Percentiles rank a stretch among this genome's conserved stretches.
phyloP scores from a whole-genome alignment of 1,284 basidiomycete species.

The Wallemia mellicola region DNA sequence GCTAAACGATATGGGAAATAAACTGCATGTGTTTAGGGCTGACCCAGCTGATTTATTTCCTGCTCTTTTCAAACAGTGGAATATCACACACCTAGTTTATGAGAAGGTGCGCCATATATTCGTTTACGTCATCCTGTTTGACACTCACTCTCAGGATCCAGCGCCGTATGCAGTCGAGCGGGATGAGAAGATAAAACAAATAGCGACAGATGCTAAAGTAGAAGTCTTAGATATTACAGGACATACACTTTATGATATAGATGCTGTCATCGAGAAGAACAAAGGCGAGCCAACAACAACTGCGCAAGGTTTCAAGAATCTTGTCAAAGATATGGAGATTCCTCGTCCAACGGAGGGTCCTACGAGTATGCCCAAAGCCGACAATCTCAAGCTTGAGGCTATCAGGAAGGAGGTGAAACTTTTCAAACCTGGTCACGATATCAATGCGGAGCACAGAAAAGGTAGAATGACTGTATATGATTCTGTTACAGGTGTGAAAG shows the following conservation, averaged over 20 bases:
- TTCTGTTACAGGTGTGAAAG: slow-evolving; percentile 9
- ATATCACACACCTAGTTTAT: neutral
- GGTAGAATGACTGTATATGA: slow-evolving; percentile 13
- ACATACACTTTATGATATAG: slow-evolving; percentile 18
- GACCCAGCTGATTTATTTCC: slow-evolving; percentile 44
- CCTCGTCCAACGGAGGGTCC: slow-evolving; percentile 10
- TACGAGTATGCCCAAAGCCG: slow-evolving; percentile 11
- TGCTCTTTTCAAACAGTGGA: slow-evolving; percentile 23
- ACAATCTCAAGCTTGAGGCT: slow-evolving; percentile 8
- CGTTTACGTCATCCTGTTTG: neutral
- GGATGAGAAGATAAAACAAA: slow-evolving; percentile 10
- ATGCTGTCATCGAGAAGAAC: slow-evolving; percentile 12
- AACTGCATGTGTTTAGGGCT: slow-evolving; percentile 1
- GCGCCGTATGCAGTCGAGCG: neutral
- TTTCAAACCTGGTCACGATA: slow-evolving; percentile 9
- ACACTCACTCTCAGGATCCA: neutral
- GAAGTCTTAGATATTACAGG: slow-evolving; percentile 15
- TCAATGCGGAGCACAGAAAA: slow-evolving; percentile 13
- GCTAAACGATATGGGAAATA: neutral
- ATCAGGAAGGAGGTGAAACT: slow-evolving; percentile 4
- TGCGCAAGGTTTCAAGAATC: slow-evolving; percentile 13
- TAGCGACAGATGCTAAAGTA: slow-evolving; percentile 13
- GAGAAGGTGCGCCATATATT: neutral
- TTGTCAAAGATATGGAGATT: slow-evolving; percentile 10
- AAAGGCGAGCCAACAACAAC: slow-evolving; percentile 14